Conservation (phyloP, 208 protist species). For the Wallacemonas rigidus region DNA sequence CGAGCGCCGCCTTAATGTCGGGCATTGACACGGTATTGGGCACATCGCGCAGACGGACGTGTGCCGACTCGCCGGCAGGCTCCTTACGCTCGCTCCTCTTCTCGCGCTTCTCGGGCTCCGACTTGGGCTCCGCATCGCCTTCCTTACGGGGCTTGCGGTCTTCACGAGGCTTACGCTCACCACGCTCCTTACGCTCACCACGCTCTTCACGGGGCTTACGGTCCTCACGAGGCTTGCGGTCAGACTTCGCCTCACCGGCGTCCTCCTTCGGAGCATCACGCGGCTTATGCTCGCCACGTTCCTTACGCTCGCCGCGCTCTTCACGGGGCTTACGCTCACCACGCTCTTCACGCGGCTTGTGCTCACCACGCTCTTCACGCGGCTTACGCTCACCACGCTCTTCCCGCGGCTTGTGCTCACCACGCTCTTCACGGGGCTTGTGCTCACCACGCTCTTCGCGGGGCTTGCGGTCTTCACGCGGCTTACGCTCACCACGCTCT, state of each 20-base stretch:
- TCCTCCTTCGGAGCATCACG: neutral
- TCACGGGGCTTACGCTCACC: slow-evolving; percentile 20
- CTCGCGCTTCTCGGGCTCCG: slow-evolving; percentile 12
- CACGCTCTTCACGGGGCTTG: slow-evolving; percentile 15
- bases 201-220: slow-evolving; percentile 18
- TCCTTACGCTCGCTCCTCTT: slow-evolving; percentile 24
- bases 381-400: slow-evolving; percentile 13
- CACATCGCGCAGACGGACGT: slow-evolving; percentile 55
- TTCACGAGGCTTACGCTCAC: slow-evolving; percentile 12
- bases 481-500: slow-evolving; percentile 20
- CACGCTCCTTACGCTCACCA: slow-evolving; percentile 13
- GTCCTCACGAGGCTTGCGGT: slow-evolving; percentile 17
- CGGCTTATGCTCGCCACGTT: neutral
- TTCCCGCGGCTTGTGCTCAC: slow-evolving; percentile 14
- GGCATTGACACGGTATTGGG: slow-evolving; percentile 65
- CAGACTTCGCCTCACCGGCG: too few relatives aligned
- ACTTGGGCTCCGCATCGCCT: neutral
- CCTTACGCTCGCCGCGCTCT: slow-evolving; percentile 26
- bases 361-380: slow-evolving; percentile 17
- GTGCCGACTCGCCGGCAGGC: slow-evolving; percentile 27
- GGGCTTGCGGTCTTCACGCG: slow-evolving; percentile 25
- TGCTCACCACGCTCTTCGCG: slow-evolving; percentile 18
- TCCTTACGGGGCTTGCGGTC: slow-evolving; percentile 16
- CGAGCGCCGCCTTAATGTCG: slow-evolving; percentile 55
- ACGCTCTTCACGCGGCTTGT: slow-evolving; percentile 17